A percentile compares a stretch with the other conserved stretches of the same genome.
These are phyloP conservation scores for Cryptosporidium sp. DNA, from an alignment of 169 alveolate species.

Conservation along the genomic window DNA sequence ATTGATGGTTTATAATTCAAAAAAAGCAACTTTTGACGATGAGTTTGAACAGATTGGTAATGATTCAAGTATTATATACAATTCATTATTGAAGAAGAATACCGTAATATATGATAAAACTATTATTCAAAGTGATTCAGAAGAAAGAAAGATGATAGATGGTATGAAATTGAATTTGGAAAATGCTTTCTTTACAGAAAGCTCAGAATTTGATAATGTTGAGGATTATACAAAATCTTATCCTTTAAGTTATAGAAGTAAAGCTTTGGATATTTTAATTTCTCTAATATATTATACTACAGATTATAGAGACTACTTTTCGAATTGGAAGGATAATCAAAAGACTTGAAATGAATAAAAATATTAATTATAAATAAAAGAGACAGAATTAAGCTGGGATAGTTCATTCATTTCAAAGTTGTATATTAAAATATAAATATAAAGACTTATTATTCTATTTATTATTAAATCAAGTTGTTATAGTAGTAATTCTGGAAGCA, in stretches of 20 bases:
- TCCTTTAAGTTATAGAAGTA: slow-evolving; percentile 61
- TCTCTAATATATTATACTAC: slow-evolving; percentile 44
- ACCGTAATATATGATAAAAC: neutral
- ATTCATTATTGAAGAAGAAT: slow-evolving; percentile 41
- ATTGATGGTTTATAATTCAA: slow-evolving; percentile 31
- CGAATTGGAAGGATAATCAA: slow-evolving; percentile 48
- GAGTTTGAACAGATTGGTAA: slow-evolving; percentile 55
- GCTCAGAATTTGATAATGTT: slow-evolving; percentile 8
- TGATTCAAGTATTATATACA: slow-evolving; percentile 33
- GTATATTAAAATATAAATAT: neutral
- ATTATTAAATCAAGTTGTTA: no score
- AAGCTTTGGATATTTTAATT: slow-evolving; percentile 45
- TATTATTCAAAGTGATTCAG: neutral
- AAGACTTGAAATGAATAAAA: neutral
- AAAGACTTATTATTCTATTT: neutral
- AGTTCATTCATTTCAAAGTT: no score
- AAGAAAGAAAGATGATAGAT: slow-evolving; percentile 10
- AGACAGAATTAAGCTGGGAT: no score
- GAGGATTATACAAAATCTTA: slow-evolving; percentile 30
- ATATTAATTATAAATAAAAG: no score
- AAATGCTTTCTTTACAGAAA: slow-evolving; percentile 52
- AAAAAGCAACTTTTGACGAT: slow-evolving; percentile 47
- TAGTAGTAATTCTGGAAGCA: neutral
- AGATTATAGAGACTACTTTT: slow-evolving; percentile 47
- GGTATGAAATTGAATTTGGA: slow-evolving; percentile 52